Evolutionary conservation across 441 rosid genomes (phyloP).

Genomic region (Hura crepitans): DNA sequence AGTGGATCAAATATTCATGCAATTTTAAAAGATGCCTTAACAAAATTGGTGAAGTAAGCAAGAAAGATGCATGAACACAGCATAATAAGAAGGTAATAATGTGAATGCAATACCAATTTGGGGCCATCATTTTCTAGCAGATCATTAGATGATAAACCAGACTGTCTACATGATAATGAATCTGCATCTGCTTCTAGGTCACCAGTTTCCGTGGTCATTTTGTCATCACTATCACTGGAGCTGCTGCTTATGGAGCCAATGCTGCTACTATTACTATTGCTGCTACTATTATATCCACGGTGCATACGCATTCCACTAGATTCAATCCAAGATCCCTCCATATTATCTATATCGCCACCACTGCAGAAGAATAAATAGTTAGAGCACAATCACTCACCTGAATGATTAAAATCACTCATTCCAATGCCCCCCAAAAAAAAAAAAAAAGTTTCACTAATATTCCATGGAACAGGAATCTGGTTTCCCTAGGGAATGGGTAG

Average conservation of each 20-base stretch:
- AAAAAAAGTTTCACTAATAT: too few relatives aligned
- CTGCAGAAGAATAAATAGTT: slow-evolving; percentile 32
- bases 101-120: slow-evolving; percentile 54
- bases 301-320: slow-evolving; percentile 50
- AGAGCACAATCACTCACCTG: too few relatives aligned
- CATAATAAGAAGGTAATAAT: slow-evolving; percentile 11
- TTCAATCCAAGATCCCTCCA: slow-evolving; percentile 67
- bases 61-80: slow-evolving; percentile 5
- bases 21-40: neutral
- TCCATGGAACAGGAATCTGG: neutral
- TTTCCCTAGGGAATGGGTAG: neutral
- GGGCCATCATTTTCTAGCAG: slow-evolving; percentile 62
- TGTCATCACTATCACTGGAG: slow-evolving; percentile 87
- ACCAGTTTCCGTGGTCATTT: slow-evolving; percentile 60
- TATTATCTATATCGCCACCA: slow-evolving; percentile 63
- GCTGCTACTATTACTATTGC: slow-evolving; percentile 95
- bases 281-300: slow-evolving; percentile 75
- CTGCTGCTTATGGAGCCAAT: slow-evolving; percentile 86
- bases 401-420: too few relatives aligned
- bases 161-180: slow-evolving; percentile 84
- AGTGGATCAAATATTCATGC: neutral
- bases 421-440: too few relatives aligned
- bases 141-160: slow-evolving; percentile 80
- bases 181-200: slow-evolving; percentile 99
- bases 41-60: neutral